These are phyloP conservation scores for Huiozyma naganishii DNA, from an alignment of 805 yeast genomes.

Conservation along the genomic window DNA sequence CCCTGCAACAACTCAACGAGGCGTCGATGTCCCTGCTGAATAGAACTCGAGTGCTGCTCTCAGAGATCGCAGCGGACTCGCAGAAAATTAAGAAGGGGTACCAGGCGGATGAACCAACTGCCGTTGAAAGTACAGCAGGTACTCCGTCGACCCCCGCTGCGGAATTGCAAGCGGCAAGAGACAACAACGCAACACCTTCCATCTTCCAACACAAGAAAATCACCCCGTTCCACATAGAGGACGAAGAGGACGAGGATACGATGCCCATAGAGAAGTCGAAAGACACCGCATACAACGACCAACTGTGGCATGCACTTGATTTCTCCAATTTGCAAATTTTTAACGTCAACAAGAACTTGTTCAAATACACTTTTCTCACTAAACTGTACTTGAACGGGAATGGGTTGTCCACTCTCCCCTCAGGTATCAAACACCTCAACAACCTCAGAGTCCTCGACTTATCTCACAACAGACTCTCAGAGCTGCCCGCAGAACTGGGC, in stretches of 20 bases:
- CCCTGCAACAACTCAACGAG: slow-evolving; percentile 14
- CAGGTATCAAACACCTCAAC: slow-evolving; percentile 52
- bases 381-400: slow-evolving; percentile 83
- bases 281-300: slow-evolving; percentile 39
- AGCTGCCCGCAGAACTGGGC: slow-evolving; percentile 80
- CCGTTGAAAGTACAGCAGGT: slow-evolving; percentile 18
- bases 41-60: slow-evolving; percentile 22
- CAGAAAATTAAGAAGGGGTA: slow-evolving; percentile 4
- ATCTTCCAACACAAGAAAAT: slow-evolving; percentile 32
- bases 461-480: slow-evolving; percentile 60
- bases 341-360: slow-evolving; percentile 59
- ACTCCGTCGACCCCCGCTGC: slow-evolving; percentile 27
- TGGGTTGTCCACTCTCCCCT: slow-evolving; percentile 57
- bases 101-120: slow-evolving; percentile 9
- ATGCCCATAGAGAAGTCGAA: slow-evolving; percentile 1
- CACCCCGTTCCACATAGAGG: slow-evolving; percentile 32
- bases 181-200: slow-evolving; percentile 17
- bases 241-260: slow-evolving; percentile 45
- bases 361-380: slow-evolving; percentile 75
- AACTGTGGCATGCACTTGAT: slow-evolving; percentile 91
- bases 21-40: slow-evolving; percentile 26
- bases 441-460: slow-evolving; percentile 77
- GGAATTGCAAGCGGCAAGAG: slow-evolving; percentile 18
- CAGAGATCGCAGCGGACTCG: slow-evolving; percentile 22
- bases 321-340: slow-evolving; percentile 79